Evolutionary conservation across 202 grass and related monocot species (phyloP), one percentile per base, ranked within the genome.

Genomic region (Setaria italica): DNA sequence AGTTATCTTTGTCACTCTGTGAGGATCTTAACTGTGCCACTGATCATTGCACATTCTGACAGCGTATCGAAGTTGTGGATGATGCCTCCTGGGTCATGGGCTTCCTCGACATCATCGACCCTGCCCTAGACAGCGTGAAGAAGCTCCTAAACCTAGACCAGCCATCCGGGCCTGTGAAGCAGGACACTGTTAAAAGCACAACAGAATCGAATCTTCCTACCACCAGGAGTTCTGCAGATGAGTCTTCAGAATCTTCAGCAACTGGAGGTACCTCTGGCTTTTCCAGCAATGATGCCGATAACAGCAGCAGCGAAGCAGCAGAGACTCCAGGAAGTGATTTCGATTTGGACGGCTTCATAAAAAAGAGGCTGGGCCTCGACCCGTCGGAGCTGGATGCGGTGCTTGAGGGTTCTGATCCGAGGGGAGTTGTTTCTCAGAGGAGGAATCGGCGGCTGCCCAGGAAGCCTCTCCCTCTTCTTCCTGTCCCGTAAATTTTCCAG

Each of bases 31-130:
- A 45, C 66, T 74, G 46, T 62, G 19, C 37, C 16, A 72, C 30
- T 82, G 39, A 85, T 63, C 42, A 33, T 54, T 74, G 12, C 8
- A 30, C 63, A 37, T 87, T 16, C 63, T 76, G 70, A 66, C 91
- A 99, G 96, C 94, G 93, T 82, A 92, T 76, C 0, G 93, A 99
- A 81, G 85, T 99, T 81, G 91, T 99, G 63, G 96, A 99, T 80
- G 96, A 99, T 83, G 88, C 93, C 69, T 92, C 94, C 35, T 99
- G 96, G 96, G 86, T 96, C 62, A 96, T 94, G 91, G 91, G 93
- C 65, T 91, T 95, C 77, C 81, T 94, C 11, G 93, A 99, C 76
- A 87, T 99, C 80, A 96, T 99, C 11, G 96, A 99, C 84, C 96
- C 96, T 53, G 96, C 96, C 70, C 87, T 99, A 53, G 93, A 94